phyloP scores from a whole-genome alignment of 495 filamentous ascomycete genomes.

The Hypoxylon fragiforme region DNA sequence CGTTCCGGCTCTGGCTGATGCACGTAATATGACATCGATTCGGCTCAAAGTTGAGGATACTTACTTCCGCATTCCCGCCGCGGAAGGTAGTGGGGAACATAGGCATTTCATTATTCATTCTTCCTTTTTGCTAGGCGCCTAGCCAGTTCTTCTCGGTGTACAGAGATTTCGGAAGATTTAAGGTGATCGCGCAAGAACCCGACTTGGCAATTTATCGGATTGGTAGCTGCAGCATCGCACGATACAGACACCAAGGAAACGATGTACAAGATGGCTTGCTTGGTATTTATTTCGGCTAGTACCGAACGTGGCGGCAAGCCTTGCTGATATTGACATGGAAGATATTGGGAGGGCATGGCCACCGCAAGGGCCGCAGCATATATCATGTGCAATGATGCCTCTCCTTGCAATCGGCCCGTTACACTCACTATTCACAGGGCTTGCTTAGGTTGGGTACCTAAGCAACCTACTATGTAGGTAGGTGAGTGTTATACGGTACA shows the following conservation, averaged over 20 bases:
- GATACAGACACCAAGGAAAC: no score
- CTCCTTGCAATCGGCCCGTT: conserved; percentile 12
- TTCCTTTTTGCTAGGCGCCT: no score
- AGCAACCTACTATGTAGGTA: no score
- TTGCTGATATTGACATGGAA: conserved; percentile 16
- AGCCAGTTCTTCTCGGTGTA: neutral
- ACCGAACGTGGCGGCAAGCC: conserved; percentile 25
- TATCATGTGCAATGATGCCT: neutral
- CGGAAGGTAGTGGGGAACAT: conserved; percentile 8
- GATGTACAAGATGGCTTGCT: conserved; percentile 4
- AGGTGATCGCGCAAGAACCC: conserved; percentile 24
- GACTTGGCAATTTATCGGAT: conserved; percentile 16
- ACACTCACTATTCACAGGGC: neutral
- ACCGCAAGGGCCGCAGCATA: conserved; percentile 5
- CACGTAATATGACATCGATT: neutral
- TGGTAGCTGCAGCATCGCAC: neutral
- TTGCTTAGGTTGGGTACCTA: no score
- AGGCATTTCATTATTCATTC: no score
- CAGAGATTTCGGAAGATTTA: conserved; percentile 19
- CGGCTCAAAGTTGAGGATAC: neutral
- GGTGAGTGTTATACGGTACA: no score
- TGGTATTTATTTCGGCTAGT: conserved; percentile 8
- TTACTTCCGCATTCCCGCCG: conserved; percentile 1
- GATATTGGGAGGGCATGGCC: neutral
- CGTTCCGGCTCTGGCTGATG: conserved; percentile 7